phyloP scores from a whole-genome alignment of 495 filamentous ascomycete genomes.

The Neurospora sp. region DNA sequence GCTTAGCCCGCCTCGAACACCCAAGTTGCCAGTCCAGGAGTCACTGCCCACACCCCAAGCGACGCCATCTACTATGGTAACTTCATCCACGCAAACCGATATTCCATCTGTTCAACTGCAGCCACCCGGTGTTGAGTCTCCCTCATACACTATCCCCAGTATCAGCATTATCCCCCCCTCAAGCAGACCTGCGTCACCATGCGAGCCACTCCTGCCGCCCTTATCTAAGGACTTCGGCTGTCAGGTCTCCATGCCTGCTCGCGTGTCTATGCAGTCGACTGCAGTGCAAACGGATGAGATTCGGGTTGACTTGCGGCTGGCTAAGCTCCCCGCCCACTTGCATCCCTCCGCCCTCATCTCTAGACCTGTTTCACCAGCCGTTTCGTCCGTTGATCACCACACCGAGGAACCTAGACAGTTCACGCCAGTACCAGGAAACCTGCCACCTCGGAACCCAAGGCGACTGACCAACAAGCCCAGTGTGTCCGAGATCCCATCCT shows the following conservation, averaged over 20 bases:
- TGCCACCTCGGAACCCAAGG: slow-evolving; percentile 43
- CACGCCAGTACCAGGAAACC: slow-evolving; percentile 39
- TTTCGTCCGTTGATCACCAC: slow-evolving; percentile 13
- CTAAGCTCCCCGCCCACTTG: slow-evolving; percentile 66
- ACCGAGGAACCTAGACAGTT: slow-evolving; percentile 31
- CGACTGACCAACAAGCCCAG: slow-evolving; percentile 36
- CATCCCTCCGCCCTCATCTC: slow-evolving; percentile 61
- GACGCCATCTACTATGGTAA: slow-evolving; percentile 18
- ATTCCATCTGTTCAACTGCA: slow-evolving; percentile 20
- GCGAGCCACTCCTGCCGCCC: slow-evolving; percentile 42
- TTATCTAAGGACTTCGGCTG: slow-evolving; percentile 47
- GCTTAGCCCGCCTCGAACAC: slow-evolving; percentile 59
- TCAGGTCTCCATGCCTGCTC: slow-evolving; percentile 36
- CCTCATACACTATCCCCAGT: slow-evolving; percentile 42
- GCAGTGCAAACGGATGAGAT: slow-evolving; percentile 90
- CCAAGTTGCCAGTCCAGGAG: slow-evolving; percentile 38
- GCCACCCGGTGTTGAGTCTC: slow-evolving; percentile 19
- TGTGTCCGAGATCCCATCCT: slow-evolving; percentile 37
- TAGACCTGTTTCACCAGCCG: slow-evolving; percentile 40
- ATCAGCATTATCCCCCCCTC: slow-evolving; percentile 52
- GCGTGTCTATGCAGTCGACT: slow-evolving; percentile 46
- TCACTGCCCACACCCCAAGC: slow-evolving; percentile 11
- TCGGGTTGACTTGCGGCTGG: slow-evolving; percentile 60
- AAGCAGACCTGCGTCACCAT: slow-evolving; percentile 43
- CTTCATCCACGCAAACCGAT: slow-evolving; percentile 69